phyloP scores from a whole-genome alignment of 1,139 yeast genomes.

The Nematodospora anomalae region DNA sequence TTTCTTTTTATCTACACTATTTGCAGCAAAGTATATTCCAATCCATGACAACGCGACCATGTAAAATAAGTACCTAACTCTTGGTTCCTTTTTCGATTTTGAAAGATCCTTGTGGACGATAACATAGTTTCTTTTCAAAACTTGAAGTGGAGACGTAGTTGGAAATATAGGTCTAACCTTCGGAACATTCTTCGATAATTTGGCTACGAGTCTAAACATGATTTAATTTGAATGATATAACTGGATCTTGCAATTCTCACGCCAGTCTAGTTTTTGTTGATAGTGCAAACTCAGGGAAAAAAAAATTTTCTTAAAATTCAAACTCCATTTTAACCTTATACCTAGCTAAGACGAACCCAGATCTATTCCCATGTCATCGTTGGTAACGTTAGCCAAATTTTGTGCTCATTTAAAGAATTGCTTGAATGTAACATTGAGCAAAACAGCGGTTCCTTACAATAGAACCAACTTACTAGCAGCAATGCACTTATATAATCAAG shows the following conservation, averaged over 20 bases:
- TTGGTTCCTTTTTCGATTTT: slow-evolving; percentile 28
- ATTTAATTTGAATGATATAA: not conserved
- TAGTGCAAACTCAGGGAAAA: not conserved
- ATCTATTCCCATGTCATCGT: slow-evolving; percentile 60
- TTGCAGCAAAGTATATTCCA: slow-evolving; percentile 53
- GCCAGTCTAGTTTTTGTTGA: too few relatives aligned
- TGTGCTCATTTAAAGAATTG: slow-evolving; percentile 92
- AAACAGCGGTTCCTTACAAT: slow-evolving; percentile 83
- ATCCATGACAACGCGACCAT: slow-evolving; percentile 54
- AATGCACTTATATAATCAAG: slow-evolving; percentile 83
- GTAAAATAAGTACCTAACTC: slow-evolving; percentile 49
- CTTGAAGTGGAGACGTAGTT: slow-evolving; percentile 1
- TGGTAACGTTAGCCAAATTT: slow-evolving; percentile 78
- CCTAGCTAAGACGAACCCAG: too few relatives aligned
- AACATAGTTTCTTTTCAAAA: slow-evolving; percentile 11
- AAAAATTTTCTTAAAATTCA: not conserved
- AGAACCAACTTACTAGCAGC: slow-evolving; percentile 82
- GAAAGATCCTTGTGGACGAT: slow-evolving; percentile 10
- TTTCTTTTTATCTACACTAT: slow-evolving; percentile 54
- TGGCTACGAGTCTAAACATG: not conserved
- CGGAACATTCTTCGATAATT: not conserved
- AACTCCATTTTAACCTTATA: not conserved
- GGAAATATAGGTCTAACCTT: not conserved
- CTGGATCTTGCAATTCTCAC: not conserved
- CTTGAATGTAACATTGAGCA: slow-evolving; percentile 67